Evolutionary conservation across 2,329 filamentous ascomycete species (phyloP), one percentile per base, ranked within the genome.

Genomic region (Bipolaris gigantea): DNA sequence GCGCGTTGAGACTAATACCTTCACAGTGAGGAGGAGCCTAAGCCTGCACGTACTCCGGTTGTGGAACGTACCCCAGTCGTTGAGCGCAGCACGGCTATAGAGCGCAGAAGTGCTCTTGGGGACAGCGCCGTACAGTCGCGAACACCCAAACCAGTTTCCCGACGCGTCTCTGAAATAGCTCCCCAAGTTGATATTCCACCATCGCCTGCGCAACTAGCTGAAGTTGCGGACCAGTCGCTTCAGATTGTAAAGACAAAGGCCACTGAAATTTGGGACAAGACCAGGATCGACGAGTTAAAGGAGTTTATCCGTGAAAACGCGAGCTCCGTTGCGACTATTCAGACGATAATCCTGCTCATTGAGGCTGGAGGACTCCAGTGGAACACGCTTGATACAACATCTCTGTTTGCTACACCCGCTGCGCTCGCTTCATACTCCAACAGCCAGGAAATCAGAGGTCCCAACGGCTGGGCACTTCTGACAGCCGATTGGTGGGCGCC

Each of bases 401-500:
- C 88, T 70, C 83, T 88, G 57, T 88, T 92, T 71, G 88, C 88
- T 54, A 80, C 92, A 46, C 89, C 90, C 5, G 81, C 86, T 27
- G 73, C 89, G 49, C 62, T 74, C 11, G 72, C 79, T 18, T 73
- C 90, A 19, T 79, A 81, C 52, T 83, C 83, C 13, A 76, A 79
- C 6, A 82, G 84, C 57, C 80, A 84, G 59, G 78, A 85, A 2
- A 79, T 96, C 57, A 82, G 84, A 65, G 75, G 94, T 18, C 91
- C 92, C 0, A 90, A 97, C 73, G 79, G 96, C 64, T 95, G 94
- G 74, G 76, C 88, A 27, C 78, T 97, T 8, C 75, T 96, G 34
- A 89, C 88, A 1, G 78, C 82, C 35, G 83, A 83, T 23, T 97
- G 96, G 81, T 97, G 93, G 93, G 86, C 84, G 0, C 89, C 92